These are phyloP conservation scores for Zalaria obscura DNA, from an alignment of 2,329 filamentous ascomycete species.

Conservation along the genomic window DNA sequence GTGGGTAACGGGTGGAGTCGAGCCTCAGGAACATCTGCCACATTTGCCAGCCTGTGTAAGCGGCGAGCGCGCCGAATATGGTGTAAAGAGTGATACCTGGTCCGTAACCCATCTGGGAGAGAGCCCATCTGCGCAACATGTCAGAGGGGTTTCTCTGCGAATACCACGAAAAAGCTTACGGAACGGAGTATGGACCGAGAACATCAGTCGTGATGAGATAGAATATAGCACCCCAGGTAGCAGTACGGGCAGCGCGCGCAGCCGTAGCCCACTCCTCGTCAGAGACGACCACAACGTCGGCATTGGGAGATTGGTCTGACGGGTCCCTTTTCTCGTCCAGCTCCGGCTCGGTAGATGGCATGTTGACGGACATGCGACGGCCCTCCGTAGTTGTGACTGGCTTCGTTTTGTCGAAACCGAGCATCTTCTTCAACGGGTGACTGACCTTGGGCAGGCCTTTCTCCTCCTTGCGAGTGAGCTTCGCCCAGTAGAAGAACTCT, in stretches of 20 bases:
- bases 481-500: constrained; percentile 12
- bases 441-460: not conserved
- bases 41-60: constrained; percentile 7
- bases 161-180: constrained; percentile 6
- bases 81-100: constrained; percentile 23
- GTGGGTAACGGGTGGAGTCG: constrained; percentile 25
- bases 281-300: constrained; percentile 3
- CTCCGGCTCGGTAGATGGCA: not conserved
- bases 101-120: constrained; percentile 17
- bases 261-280: constrained; percentile 22
- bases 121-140: constrained; percentile 11
- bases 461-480: constrained; percentile 8
- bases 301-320: not conserved
- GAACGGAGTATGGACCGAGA: constrained; percentile 20
- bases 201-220: constrained; percentile 33
- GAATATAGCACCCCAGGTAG: constrained; percentile 23
- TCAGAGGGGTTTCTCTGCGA: not conserved
- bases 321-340: not conserved
- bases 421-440: not conserved
- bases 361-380: not conserved
- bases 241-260: constrained; percentile 21
- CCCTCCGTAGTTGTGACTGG: constrained; percentile 8
- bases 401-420: constrained; percentile 10
- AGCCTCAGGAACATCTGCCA: constrained; percentile 24
- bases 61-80: constrained; percentile 18